Evolutionary conservation across 1,284 basidiomycete species (phyloP).

Genomic region (Ceratobasidium theobromae): DNA sequence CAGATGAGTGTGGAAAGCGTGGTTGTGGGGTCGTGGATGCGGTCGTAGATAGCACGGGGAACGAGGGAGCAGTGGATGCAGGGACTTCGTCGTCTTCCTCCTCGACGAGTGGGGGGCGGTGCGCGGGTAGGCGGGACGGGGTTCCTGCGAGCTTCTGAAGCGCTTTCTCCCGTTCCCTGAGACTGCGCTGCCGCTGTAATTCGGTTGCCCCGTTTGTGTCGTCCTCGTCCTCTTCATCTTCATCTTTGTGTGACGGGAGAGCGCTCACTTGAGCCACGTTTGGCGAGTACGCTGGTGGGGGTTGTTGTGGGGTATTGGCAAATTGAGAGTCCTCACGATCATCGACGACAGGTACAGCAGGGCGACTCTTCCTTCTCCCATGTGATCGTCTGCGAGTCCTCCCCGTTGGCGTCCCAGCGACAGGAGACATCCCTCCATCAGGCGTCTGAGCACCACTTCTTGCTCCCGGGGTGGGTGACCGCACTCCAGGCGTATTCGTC

Average conservation of each 20-base stretch:
- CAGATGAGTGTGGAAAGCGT: constrained; percentile 36
- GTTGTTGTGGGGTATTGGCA: not conserved
- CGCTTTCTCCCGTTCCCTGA: constrained; percentile 12
- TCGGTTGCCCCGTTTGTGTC: constrained; percentile 4
- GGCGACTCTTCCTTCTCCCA: constrained; percentile 18
- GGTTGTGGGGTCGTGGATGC: constrained; percentile 40
- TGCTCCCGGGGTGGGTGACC: constrained; percentile 9
- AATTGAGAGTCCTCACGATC: constrained; percentile 35
- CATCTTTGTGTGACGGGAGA: constrained; percentile 3
- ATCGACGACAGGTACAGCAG: constrained; percentile 31
- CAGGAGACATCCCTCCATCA: constrained; percentile 5
- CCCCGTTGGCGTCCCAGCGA: constrained; percentile 7
- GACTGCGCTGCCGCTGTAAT: constrained; percentile 8
- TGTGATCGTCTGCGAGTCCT: constrained; percentile 16
- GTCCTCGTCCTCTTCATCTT: constrained; percentile 19
- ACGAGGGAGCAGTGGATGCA: constrained; percentile 56
- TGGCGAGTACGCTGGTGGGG: constrained; percentile 1
- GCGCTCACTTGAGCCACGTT: not conserved
- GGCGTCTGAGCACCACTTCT: constrained; percentile 5
- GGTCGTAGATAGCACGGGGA: constrained; percentile 44
- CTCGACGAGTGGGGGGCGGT: constrained; percentile 50
- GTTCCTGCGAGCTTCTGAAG: constrained; percentile 24
- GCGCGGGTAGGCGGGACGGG: constrained; percentile 35
- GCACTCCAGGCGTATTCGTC: not conserved
- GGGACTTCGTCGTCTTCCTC: constrained; percentile 53